Conservation (phyloP, 305 asterid genomes). For the Fraxinus floribunda region DNA sequence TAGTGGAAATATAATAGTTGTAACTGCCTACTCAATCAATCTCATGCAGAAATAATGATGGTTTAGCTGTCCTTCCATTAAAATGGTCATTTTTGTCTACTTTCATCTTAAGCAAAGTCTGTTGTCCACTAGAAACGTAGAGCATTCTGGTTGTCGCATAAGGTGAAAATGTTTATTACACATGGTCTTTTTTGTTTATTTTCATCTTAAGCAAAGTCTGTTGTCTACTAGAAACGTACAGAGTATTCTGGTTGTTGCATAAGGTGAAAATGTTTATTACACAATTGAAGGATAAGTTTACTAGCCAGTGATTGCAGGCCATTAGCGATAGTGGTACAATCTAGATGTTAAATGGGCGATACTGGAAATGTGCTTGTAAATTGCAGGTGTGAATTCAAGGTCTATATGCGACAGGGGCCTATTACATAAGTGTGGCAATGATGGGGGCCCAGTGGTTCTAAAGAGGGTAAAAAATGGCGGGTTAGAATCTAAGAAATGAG, state of each 20-base stretch:
- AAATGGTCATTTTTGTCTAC: background rate
- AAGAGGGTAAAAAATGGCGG: background rate
- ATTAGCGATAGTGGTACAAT: background rate
- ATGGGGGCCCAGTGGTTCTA: background rate
- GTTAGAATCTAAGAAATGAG: background rate
- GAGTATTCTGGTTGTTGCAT: background rate
- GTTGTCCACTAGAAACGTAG: background rate
- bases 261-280: background rate
- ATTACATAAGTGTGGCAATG: background rate
- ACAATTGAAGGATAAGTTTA: background rate
- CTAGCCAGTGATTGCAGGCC: background rate
- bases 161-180: background rate
- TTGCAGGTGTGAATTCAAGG: background rate
- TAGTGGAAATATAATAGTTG: slow-evolving; percentile 1
- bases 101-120: background rate
- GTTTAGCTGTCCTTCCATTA: background rate
- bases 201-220: background rate
- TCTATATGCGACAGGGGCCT: background rate
- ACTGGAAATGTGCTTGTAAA: background rate
- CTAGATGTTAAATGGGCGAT: background rate
- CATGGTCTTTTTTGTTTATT: background rate
- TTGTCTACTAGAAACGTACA: background rate
- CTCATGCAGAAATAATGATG: background rate
- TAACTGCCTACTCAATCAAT: background rate
- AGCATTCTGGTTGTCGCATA: background rate